Evolutionary conservation across 2,329 filamentous ascomycete genomes (phyloP).

Genomic region (Fusarium sp.): DNA sequence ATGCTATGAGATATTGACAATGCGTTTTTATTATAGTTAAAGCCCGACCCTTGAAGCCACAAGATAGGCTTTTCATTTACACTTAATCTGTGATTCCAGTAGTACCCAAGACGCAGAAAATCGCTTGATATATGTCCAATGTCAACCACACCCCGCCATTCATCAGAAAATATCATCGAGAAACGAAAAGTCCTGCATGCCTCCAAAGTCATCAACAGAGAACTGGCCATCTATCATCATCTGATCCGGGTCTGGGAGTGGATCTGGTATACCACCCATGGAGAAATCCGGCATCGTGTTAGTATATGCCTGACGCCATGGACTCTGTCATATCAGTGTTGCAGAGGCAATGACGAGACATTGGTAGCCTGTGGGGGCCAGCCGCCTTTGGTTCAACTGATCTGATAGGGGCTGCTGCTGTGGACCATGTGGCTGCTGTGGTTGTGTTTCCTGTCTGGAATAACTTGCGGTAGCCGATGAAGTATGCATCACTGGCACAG

Average conservation of each 20-base stretch:
- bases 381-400: background rate
- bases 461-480: background rate
- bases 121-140: background rate
- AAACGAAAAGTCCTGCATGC: background rate
- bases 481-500: background rate
- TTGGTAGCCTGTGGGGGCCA: background rate
- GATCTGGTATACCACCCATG: background rate
- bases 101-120: background rate
- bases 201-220: background rate
- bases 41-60: no score
- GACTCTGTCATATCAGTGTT: background rate
- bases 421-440: background rate
- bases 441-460: background rate
- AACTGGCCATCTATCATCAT: slow-evolving; percentile 8
- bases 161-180: background rate
- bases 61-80: background rate
- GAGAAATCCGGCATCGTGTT: background rate
- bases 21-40: no score
- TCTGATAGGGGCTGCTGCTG: background rate
- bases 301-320: background rate
- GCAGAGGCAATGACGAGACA: background rate
- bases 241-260: background rate
- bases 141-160: background rate
- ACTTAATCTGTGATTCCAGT: background rate
- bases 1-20: no score